Evolutionary conservation across 352 stramenopile species (phyloP), one percentile per base, ranked within the genome.

Genomic region (Saprolegnia diclina): DNA sequence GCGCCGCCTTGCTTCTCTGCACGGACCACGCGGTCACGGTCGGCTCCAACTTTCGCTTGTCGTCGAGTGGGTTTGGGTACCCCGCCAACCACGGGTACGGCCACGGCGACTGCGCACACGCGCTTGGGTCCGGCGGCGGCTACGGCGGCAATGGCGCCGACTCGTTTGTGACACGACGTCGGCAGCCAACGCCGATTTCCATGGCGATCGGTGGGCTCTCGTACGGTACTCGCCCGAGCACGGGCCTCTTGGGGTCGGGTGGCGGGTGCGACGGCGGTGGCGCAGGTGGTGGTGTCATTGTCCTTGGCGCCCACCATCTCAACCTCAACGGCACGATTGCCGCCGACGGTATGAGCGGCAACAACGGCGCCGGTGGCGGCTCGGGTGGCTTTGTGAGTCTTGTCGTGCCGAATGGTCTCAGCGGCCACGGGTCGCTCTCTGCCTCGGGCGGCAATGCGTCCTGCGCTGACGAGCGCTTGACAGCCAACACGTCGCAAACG

Each of bases 131-230:
- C 24, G 85, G 85, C 35, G 85, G 76, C 29, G 83, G 85, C 14
- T 92, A 91, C 29, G 85, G 85, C 48, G 83, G 85, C 19, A 77
- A 77, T 2, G 85, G 85, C 54, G 85, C 81, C 32, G 85, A 93
- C 64, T 91, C 85, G 1, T 87, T 79, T 13, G 56, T 48, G 22
- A 35, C 29, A 5, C 29, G 29, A 5, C 29, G 29, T 5, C 81
- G 9, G 76, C 88, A 44, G 81, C 79, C 32, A 67, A 74, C 24
- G 73, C 75, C 16, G 79, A 78, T 29, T 81, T 88, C 46, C 88
- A 89, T 57, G 83, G 81, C 0, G 3, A 76, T 77, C 46, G 83
- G 85, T 46, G 85, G 85, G 11, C 65, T 90, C 22, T 73, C 79
- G 13, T 93, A 93, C 64, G 83, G 85, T 21, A 89, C 83, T 9